Evolutionary conservation across 176 grass and related monocot genomes (phyloP).

Genomic region (Cenchrus purpureus): DNA sequence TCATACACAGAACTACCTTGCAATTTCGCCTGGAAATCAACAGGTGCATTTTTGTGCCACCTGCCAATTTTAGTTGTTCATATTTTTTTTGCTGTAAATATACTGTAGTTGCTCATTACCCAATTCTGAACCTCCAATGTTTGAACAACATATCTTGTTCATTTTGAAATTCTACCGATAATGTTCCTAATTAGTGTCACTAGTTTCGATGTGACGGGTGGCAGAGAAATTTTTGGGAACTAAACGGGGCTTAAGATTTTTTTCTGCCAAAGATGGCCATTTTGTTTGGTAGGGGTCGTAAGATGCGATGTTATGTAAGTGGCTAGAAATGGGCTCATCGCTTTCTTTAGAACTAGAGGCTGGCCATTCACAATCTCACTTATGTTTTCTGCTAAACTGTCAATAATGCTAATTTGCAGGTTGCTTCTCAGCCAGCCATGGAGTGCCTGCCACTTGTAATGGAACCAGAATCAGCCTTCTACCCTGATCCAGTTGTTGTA

Average conservation of each 20-base stretch:
- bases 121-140: constrained; percentile 9
- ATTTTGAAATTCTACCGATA: constrained; percentile 20
- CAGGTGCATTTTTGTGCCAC: constrained; percentile 53
- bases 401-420: constrained; percentile 59
- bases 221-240: no score
- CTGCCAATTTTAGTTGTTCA: constrained; percentile 18
- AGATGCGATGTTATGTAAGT: constrained; percentile 18
- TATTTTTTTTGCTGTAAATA: constrained; percentile 21
- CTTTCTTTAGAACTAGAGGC: constrained; percentile 9
- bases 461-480: constrained; percentile 98
- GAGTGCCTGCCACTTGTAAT: constrained; percentile 97
- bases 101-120: constrained; percentile 8
- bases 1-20: constrained; percentile 97
- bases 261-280: not conserved
- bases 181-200: not conserved
- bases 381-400: constrained; percentile 15
- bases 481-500: constrained; percentile 85
- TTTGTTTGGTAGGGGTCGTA: constrained; percentile 6
- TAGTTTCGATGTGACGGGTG: no score
- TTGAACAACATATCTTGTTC: constrained; percentile 1
- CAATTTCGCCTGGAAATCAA: constrained; percentile 91
- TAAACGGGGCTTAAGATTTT: not conserved
- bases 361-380: constrained; percentile 13
- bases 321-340: not conserved
- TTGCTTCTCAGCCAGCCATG: constrained; percentile 97